Percentiles rank a stretch among this genome's conserved stretches.
Evolutionary conservation across 129 eudicot species (phyloP).

Genomic region (Centrapalus pauciflorus): DNA sequence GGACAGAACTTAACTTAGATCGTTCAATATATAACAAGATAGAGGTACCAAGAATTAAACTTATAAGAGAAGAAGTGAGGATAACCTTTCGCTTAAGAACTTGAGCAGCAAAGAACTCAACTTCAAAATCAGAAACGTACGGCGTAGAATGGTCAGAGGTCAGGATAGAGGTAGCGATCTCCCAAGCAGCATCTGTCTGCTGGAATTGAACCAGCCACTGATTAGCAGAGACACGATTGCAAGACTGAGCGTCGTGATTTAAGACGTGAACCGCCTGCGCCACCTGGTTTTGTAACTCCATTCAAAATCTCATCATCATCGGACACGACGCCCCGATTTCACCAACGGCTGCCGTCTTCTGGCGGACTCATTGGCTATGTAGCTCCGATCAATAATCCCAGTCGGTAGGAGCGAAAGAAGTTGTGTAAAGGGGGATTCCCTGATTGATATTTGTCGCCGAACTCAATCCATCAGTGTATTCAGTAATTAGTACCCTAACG

Average conservation of each 20-base stretch:
- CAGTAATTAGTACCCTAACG: conserved; percentile 10
- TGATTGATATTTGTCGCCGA: neutral
- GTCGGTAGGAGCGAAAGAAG: neutral
- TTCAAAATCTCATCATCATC: conserved; percentile 12
- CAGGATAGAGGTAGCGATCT: conserved; percentile 78
- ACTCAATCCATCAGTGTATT: neutral
- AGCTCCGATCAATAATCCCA: neutral
- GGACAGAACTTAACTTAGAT: no score
- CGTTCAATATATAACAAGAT: neutral
- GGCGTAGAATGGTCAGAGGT: conserved; percentile 44
- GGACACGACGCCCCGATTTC: neutral
- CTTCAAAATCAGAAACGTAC: conserved; percentile 48
- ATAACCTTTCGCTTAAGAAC: conserved; percentile 86
- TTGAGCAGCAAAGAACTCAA: conserved; percentile 92
- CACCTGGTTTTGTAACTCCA: conserved; percentile 74
- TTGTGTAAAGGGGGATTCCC: neutral
- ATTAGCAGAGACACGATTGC: conserved; percentile 92
- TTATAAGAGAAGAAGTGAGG: neutral
- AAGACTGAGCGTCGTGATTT: conserved; percentile 83
- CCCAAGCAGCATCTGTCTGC: conserved; percentile 88
- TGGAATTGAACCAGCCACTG: conserved; percentile 97
- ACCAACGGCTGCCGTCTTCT: neutral
- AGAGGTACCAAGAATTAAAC: neutral
- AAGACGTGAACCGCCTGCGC: conserved; percentile 82
- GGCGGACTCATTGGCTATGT: neutral